Percentiles rank a stretch among this genome's conserved stretches.
These are phyloP conservation scores for Podaxis sp. DNA, from an alignment of 768 basidiomycete species.

Conservation along the genomic window DNA sequence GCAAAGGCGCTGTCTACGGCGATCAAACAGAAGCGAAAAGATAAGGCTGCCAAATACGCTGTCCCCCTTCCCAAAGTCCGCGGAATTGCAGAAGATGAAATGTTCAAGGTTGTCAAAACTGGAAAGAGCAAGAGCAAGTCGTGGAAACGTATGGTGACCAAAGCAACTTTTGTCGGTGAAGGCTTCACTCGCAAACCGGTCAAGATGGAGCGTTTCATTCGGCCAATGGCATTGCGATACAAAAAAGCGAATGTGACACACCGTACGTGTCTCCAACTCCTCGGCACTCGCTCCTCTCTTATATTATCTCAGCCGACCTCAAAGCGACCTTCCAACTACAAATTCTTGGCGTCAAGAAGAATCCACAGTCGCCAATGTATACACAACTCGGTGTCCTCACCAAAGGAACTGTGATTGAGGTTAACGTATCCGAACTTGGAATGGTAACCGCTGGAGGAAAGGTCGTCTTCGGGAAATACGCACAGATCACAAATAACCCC, in stretches of 20 bases:
- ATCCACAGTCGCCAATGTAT: conserved; percentile 98
- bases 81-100: conserved; percentile 98
- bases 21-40: conserved; percentile 98
- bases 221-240: conserved; percentile 96
- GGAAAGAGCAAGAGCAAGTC: conserved; percentile 95
- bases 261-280: conserved; percentile 53
- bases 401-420: conserved; percentile 97
- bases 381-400: conserved; percentile 96
- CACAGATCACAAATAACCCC: conserved; percentile 91
- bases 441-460: conserved; percentile 98
- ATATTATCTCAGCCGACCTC: conserved; percentile 70
- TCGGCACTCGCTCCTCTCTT: conserved; percentile 1
- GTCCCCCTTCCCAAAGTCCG: conserved; percentile 96
- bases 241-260: conserved; percentile 99
- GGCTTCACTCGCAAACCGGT: conserved; percentile 98
- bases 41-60: conserved; percentile 97
- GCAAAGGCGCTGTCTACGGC: conserved; percentile 95
- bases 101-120: conserved; percentile 99
- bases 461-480: conserved; percentile 91
- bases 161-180: conserved; percentile 98
- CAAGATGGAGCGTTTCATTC: conserved; percentile 97
- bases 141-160: conserved; percentile 99
- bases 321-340: conserved; percentile 99
- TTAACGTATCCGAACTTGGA: conserved; percentile 97
- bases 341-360: conserved; percentile 98